Evolutionary conservation across 192 early-diverging fungal species (phyloP).

Genomic region (Mortierella hygrophila): DNA sequence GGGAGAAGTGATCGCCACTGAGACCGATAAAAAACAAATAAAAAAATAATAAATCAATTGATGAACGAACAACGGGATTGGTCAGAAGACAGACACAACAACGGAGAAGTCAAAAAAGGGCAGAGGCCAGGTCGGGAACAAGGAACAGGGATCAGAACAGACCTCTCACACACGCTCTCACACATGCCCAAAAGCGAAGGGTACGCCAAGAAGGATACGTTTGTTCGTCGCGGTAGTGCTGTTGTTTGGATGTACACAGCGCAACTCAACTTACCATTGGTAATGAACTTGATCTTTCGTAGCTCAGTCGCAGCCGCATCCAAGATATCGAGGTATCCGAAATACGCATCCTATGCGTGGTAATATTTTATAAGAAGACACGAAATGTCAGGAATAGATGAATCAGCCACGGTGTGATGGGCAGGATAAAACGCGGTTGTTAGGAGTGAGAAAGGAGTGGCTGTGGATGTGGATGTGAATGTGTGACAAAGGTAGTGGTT

Average conservation of each 20-base stretch:
- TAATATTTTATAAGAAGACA: not conserved
- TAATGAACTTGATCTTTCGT: constrained; percentile 64
- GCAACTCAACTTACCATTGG: constrained; percentile 59
- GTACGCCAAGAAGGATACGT: not conserved
- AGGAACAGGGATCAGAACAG: too few species aligned
- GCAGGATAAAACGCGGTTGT: not conserved
- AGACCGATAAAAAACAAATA: not conserved
- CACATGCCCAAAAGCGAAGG: not conserved
- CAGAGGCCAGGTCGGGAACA: too few species aligned
- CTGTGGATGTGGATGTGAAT: not conserved
- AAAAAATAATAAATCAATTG: not conserved
- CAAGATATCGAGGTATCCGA: constrained; percentile 53
- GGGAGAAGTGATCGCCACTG: constrained; percentile 27
- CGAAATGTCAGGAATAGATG: not conserved
- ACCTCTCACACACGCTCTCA: too few species aligned
- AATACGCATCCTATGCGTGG: constrained; percentile 65
- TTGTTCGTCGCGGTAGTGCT: not conserved
- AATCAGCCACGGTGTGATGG: not conserved
- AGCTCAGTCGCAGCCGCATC: constrained; percentile 57
- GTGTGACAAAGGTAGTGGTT: not conserved
- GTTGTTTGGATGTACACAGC: too few species aligned
- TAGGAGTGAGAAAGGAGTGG: not conserved
- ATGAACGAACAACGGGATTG: constrained; percentile 2
- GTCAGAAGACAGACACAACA: not conserved
- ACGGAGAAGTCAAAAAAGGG: too few species aligned